Conservation (phyloP, 2,329 filamentous ascomycete genomes). For the Fusarium sp. region DNA sequence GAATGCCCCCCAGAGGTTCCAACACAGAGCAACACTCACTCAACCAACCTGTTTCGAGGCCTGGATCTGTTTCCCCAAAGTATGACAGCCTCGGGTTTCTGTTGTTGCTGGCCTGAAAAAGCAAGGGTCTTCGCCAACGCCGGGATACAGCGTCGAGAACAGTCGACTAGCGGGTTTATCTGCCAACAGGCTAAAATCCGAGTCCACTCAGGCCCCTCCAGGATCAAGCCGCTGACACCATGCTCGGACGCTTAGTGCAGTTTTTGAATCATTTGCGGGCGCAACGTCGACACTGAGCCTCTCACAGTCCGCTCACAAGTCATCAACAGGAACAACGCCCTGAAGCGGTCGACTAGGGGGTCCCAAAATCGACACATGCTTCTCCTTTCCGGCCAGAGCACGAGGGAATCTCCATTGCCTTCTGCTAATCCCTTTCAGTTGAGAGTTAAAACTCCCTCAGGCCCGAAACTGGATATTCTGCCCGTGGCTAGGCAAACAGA, state of each 20-base stretch:
- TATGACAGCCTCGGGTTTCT: neutral
- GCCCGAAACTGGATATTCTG: neutral
- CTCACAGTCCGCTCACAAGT: conserved; percentile 28
- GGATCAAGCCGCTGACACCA: conserved; percentile 40
- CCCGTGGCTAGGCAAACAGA: neutral
- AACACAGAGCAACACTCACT: conserved; percentile 1
- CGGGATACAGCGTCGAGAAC: neutral
- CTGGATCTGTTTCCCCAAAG: conserved; percentile 35
- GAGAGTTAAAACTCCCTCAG: neutral
- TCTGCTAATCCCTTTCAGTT: conserved; percentile 3
- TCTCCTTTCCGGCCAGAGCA: conserved; percentile 25
- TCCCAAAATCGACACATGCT: conserved; percentile 16
- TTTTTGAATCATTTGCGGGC: conserved; percentile 44
- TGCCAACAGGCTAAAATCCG: conserved; percentile 29
- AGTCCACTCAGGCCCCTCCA: conserved; percentile 27
- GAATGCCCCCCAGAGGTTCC: conserved; percentile 1
- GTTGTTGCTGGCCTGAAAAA: neutral
- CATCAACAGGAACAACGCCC: conserved; percentile 31
- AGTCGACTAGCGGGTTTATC: conserved; percentile 18
- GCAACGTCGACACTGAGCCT: conserved; percentile 39
- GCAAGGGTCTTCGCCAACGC: conserved; percentile 1
- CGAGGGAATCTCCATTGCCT: conserved; percentile 11
- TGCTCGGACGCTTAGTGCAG: conserved; percentile 37
- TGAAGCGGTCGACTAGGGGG: conserved; percentile 25
- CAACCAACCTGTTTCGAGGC: conserved; percentile 9